Conservation (phyloP, 108 stramenopile species). For the Cyclotella choctawhatcheeana region DNA sequence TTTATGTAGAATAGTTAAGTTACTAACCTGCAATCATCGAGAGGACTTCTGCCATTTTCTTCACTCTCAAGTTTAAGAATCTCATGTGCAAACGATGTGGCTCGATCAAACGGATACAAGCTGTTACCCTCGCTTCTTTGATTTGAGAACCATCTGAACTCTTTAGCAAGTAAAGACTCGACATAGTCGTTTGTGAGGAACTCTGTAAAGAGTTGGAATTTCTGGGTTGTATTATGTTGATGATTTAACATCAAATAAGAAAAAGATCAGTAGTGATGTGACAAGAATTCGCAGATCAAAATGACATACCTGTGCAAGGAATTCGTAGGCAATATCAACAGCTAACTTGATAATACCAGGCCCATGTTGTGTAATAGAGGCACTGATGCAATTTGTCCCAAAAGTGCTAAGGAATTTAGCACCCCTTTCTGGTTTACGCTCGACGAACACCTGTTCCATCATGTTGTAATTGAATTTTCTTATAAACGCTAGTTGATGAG, state of each 20-base stretch:
- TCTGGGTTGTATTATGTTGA: no score
- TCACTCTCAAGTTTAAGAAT: slow-evolving; percentile 49
- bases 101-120: slow-evolving; percentile 61
- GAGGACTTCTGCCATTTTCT: slow-evolving; percentile 4
- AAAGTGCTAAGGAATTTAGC: slow-evolving; percentile 62
- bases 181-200: slow-evolving; percentile 65
- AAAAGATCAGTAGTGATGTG: no score
- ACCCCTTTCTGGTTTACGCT: slow-evolving; percentile 52
- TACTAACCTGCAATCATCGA: slow-evolving; percentile 51
- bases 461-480: slow-evolving; percentile 69
- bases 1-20: neutral
- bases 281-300: neutral
- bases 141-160: slow-evolving; percentile 60
- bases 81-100: slow-evolving; percentile 53
- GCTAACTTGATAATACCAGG: slow-evolving; percentile 63
- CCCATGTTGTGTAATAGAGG: slow-evolving; percentile 66
- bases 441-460: slow-evolving; percentile 70
- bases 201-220: slow-evolving; percentile 50
- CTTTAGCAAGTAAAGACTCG: slow-evolving; percentile 55
- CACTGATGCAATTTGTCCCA: slow-evolving; percentile 39
- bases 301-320: slow-evolving; percentile 49
- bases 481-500: slow-evolving; percentile 46
- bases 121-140: slow-evolving; percentile 51
- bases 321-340: slow-evolving; percentile 70
- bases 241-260: no score